These are phyloP conservation scores for Cladosporium sp. DNA, from an alignment of 2,329 filamentous ascomycete species.

Conservation along the genomic window DNA sequence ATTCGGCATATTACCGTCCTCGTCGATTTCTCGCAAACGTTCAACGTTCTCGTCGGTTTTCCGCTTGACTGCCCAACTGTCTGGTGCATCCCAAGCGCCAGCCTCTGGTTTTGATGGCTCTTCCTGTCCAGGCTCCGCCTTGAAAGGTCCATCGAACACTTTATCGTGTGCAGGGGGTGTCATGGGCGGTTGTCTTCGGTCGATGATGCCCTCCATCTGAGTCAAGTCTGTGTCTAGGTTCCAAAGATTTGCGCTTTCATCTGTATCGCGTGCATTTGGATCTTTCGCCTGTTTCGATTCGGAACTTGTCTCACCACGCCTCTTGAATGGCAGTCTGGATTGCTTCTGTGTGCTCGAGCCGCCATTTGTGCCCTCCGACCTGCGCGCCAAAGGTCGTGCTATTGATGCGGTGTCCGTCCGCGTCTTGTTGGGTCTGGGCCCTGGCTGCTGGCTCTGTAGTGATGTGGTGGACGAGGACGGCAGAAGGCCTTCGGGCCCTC, in stretches of 20 bases:
- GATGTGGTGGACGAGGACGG: conserved; percentile 44
- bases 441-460: conserved; percentile 41
- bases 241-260: conserved; percentile 58
- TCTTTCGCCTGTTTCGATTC: conserved; percentile 50
- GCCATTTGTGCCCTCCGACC: conserved; percentile 26
- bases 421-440: conserved; percentile 25
- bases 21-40: conserved; percentile 65
- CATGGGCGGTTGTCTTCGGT: conserved; percentile 61
- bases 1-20: conserved; percentile 62
- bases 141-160: conserved; percentile 53
- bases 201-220: conserved; percentile 89
- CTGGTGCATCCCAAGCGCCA: conserved; percentile 85
- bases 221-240: conserved; percentile 83
- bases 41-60: conserved; percentile 64
- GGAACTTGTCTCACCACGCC: conserved; percentile 49
- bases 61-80: conserved; percentile 91
- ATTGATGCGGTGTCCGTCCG: conserved; percentile 31
- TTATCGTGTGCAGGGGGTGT: conserved; percentile 62
- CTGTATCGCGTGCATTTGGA: conserved; percentile 36
- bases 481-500: conserved; percentile 42
- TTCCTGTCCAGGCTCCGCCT: conserved; percentile 32
- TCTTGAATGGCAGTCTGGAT: conserved; percentile 56
- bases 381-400: conserved; percentile 29
- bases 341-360: conserved; percentile 30
- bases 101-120: conserved; percentile 39